Conservation (phyloP, 805 yeast genomes). For the Peterozyma xylosa region DNA sequence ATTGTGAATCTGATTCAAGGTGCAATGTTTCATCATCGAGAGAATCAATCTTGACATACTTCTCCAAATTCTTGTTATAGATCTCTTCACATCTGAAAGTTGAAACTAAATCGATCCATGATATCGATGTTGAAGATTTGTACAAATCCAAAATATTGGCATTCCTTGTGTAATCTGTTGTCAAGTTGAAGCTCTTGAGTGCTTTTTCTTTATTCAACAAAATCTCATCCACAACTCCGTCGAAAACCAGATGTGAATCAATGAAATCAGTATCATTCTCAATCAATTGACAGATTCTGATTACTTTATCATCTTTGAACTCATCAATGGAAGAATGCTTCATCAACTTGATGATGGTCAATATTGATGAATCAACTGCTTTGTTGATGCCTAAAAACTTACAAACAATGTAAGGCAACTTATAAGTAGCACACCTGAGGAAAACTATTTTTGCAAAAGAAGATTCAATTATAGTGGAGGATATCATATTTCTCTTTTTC, state of each 20-base stretch:
- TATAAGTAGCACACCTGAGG: conserved; percentile 7
- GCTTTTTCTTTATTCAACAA: background rate
- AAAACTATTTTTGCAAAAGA: conserved; percentile 5
- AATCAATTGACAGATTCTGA: conserved; percentile 2
- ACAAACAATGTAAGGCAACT: conserved; percentile 8
- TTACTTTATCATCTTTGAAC: conserved; percentile 1
- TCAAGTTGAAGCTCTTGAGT: background rate
- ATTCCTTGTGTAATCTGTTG: background rate
- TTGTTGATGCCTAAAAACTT: conserved; percentile 7
- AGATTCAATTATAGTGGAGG: background rate
- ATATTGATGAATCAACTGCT: conserved; percentile 3
- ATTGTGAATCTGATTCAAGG: background rate
- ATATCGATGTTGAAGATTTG: conserved; percentile 1
- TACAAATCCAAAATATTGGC: conserved; percentile 2
- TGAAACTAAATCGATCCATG: conserved; percentile 2
- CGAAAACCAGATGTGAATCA: background rate
- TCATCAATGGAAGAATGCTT: conserved; percentile 2
- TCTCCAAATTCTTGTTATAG: conserved; percentile 1
- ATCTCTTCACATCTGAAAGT: conserved; percentile 6
- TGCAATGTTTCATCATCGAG: background rate
- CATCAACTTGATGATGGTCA: conserved; percentile 6
- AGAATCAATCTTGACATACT: background rate
- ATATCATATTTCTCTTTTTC: conserved; percentile 1
- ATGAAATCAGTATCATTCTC: conserved; percentile 5
- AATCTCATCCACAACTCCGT: background rate